Evolutionary conservation across 2,329 filamentous ascomycete species (phyloP), one percentile per base, ranked within the genome.

Genomic region (Dothiorella sarmentorum): DNA sequence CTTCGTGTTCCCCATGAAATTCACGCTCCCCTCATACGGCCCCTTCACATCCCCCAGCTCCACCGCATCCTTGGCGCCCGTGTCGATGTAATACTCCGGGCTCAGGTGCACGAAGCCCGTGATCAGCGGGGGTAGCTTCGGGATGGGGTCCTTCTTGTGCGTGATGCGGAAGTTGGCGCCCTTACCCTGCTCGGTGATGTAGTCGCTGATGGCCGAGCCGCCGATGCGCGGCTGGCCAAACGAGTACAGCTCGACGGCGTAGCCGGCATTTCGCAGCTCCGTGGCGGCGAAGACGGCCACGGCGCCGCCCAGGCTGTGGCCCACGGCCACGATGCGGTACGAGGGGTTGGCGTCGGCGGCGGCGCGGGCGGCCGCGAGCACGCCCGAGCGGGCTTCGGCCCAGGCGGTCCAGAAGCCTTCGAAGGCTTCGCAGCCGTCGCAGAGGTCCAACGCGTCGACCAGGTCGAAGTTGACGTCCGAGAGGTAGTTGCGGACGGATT

Each of bases 281-380:
- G 79, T 82, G 0, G 79, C 82, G 0, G 78, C 86, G 4, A 90
- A 69, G 6, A 81, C 83, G 37, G 81, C 84, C 2, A 90, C 75
- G 6, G 85, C 85, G 24, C 77, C 87, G 47, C 87, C 87, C 3
- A 90, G 82, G 9, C 84, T 87, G 75, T 90, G 87, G 33, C 87
- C 88, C 0, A 85, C 85, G n/a, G 80, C 70, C 17, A 86, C 68
- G 67, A 88, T 67, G 44, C 69, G 69, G 74, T 80, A 87, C 47
- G 61, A 62, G 1, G 85, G 83, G 72, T 84, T 72, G 26, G 75
- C 68, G 1, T 67, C 65, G 38, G 67, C 69, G 3, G 82, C 82
- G 1, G 68, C 60, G 18, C 70, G 62, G 20, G 88, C 67, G 56
- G 76, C 78, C 1, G 66, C 63, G 6, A 80, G 63, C 15, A 81